Conservation (phyloP, 164 flowering plant genomes). For the Stephania japonica region DNA sequence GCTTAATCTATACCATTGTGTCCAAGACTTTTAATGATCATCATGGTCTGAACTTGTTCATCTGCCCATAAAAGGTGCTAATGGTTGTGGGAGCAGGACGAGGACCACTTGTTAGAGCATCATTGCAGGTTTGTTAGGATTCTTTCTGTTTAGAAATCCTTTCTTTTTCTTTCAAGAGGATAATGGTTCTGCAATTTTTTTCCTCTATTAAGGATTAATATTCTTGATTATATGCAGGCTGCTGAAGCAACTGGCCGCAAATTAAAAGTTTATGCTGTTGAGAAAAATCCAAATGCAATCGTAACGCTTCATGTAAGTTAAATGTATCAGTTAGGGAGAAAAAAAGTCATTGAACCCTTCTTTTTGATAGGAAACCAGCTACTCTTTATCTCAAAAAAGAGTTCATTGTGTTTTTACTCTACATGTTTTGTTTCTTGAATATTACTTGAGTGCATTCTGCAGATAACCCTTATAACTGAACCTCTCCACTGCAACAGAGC, state of each 20-base stretch:
- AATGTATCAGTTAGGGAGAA: neutral
- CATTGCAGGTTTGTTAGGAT: conserved; percentile 61
- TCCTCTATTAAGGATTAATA: neutral
- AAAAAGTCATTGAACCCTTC: neutral
- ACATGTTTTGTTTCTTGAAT: neutral
- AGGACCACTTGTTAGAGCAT: conserved; percentile 97
- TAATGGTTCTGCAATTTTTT: neutral
- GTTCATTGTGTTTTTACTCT: too few species aligned
- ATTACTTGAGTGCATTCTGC: neutral
- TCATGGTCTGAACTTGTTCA: neutral
- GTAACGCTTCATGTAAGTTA: conserved; percentile 90
- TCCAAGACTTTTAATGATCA: neutral
- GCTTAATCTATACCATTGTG: neutral
- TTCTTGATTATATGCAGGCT: conserved; percentile 42
- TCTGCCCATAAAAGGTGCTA: conserved; percentile 49
- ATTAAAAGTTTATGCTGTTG: conserved; percentile 90
- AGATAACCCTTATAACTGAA: neutral
- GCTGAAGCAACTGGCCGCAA: conserved; percentile 93
- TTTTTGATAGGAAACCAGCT: too few species aligned
- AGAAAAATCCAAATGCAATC: conserved; percentile 98
- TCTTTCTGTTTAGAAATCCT: neutral
- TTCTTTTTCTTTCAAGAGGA: neutral
- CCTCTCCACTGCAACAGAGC: conserved; percentile 44
- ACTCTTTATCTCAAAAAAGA: too few species aligned
- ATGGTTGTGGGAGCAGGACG: conserved; percentile 99